phyloP scores from a whole-genome alignment of 179 eudicot genomes.

The Beta corolliflora region DNA sequence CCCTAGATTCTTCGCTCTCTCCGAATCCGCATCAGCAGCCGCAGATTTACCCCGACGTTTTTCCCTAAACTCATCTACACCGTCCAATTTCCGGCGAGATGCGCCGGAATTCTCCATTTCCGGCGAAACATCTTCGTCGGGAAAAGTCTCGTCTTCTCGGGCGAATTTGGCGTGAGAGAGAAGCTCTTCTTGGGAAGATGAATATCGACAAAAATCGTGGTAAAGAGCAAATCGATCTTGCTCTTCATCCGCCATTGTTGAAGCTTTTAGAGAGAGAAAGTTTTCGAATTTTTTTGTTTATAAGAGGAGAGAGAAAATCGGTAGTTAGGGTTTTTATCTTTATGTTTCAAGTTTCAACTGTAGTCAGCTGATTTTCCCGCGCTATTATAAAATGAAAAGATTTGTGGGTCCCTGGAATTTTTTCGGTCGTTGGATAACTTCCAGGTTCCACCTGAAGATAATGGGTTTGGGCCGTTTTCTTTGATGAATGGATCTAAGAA shows the following conservation, averaged over 20 bases:
- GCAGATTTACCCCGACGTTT: background rate
- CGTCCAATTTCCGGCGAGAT: constrained; percentile 1
- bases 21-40: background rate
- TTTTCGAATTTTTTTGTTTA: background rate
- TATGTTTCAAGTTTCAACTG: background rate
- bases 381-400: background rate
- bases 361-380: constrained; percentile 6
- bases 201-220: constrained; percentile 17
- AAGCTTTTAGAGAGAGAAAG: background rate
- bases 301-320: background rate
- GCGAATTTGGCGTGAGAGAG: constrained; percentile 21
- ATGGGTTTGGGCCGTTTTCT: background rate
- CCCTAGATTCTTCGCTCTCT: constrained; percentile 16
- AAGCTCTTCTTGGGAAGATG: constrained; percentile 28
- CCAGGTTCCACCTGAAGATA: no score
- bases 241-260: constrained; percentile 30
- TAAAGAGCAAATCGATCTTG: constrained; percentile 23
- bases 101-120: background rate
- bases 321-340: constrained; percentile 14
- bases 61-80: background rate
- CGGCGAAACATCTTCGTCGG: background rate
- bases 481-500: background rate
- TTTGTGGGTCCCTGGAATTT: background rate
- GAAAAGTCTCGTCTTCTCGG: constrained; percentile 18
- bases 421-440: background rate